A percentile compares a stretch with the other conserved stretches of the same genome.
Evolutionary conservation across 495 filamentous ascomycete species (phyloP).

Genomic region (Penicillium maclennaniae): DNA sequence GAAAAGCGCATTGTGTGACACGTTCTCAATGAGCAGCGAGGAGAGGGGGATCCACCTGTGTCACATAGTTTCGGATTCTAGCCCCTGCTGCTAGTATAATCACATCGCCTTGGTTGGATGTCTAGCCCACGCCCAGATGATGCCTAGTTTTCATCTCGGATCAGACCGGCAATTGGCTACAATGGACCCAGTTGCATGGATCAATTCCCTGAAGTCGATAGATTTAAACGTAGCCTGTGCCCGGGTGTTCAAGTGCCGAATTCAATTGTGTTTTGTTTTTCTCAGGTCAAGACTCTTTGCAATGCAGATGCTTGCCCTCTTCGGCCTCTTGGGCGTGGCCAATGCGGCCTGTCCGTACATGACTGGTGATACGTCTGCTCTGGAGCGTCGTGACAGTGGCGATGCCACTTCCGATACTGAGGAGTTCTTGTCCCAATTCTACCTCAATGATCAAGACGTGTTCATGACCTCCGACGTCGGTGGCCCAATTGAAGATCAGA

Average conservation of each 20-base stretch:
- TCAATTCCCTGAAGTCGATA: not conserved
- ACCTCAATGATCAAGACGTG: conserved; percentile 58
- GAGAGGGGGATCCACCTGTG: not conserved
- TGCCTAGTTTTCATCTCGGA: not conserved
- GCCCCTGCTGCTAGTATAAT: conserved; percentile 15
- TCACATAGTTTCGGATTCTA: conserved; percentile 3
- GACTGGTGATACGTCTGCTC: conserved; percentile 26
- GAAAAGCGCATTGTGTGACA: conserved; percentile 3
- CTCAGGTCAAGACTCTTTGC: not conserved
- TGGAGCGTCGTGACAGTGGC: conserved; percentile 23
- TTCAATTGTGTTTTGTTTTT: not conserved
- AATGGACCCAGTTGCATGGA: not conserved
- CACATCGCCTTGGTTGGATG: conserved; percentile 6
- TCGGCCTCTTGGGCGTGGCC: conserved; percentile 36
- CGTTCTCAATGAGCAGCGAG: not conserved
- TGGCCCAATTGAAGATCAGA: conserved; percentile 67
- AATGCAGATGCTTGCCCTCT: conserved; percentile 30
- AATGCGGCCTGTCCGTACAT: conserved; percentile 43
- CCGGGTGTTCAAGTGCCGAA: not conserved
- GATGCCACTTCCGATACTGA: conserved; percentile 38
- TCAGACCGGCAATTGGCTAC: not conserved
- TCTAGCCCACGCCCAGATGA: not conserved
- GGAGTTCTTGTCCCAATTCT: conserved; percentile 53
- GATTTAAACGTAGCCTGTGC: not conserved
- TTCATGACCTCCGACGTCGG: conserved; percentile 71